Base-by-base conservation (phyloP, 2,329 filamentous ascomycete species). In the Mycogone perniciosa region DNA sequence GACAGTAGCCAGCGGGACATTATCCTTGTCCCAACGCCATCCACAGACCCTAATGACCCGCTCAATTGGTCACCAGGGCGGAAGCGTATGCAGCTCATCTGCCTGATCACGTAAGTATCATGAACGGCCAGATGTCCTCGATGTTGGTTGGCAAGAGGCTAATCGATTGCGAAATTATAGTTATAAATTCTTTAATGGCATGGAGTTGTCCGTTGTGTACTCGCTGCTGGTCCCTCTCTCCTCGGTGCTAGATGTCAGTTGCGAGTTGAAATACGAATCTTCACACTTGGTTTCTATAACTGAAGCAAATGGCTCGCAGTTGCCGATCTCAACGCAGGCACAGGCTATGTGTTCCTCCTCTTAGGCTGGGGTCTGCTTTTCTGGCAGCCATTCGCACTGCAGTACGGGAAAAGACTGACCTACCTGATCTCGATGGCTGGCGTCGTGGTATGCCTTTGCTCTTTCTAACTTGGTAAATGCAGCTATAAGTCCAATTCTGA, bases 21-120 rank as follows among this genome's bases (percentile, higher is more conserved):
- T 48, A 73, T 80, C 13, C 64, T 80, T 8, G 68, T 79, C 7
- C 77, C 77, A 1, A 67, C 68, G 0, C 77, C 77, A 1, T 75
- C 73, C 0, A 60, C 64, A 8, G 73, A 80, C 53, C 72, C 75
- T 4, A 73, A 77, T 39, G 77, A 80, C 53, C 77, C 77, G 3
- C 63, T 81, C 33, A 80, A 76, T 52, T 76, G 76, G 76, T 67
- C 56, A 2, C 57, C 55, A 40, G 54, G 58, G 2, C 58, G 63
- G 2, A 67, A 66, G 46, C 27, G 58, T 0, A 55, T 60, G 9
- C 57, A 60, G 5, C 42, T 66, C 13, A 41, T 60, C n/a, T 67
- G 64, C 26, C 57, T 62, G 6, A 61, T 62, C 33, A 39, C 66
- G 66, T 67, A 47, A 56, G 63, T 54, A 5, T 41, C n/a, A 11